Conservation (phyloP, 2,329 filamentous ascomycete genomes). For the Bipolaris sorokiniana region DNA sequence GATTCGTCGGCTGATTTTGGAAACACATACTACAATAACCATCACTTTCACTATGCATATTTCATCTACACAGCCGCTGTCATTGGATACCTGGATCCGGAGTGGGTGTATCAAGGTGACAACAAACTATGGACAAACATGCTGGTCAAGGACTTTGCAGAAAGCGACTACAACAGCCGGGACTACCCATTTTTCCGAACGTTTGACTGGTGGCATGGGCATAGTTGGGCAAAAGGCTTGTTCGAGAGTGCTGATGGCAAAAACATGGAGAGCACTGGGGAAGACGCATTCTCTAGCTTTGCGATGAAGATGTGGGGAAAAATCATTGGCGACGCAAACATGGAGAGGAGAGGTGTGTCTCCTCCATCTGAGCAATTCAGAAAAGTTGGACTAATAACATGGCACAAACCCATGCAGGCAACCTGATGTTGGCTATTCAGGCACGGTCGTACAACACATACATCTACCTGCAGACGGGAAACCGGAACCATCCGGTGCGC, state of each 20-base stretch:
- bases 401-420: constrained; percentile 56
- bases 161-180: constrained; percentile 70
- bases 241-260: constrained; percentile 76
- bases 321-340: constrained; percentile 73
- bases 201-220: constrained; percentile 95
- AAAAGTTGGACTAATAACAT: neutral
- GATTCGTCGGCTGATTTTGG: constrained; percentile 82
- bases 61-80: constrained; percentile 86
- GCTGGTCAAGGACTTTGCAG: constrained; percentile 82
- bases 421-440: constrained; percentile 82
- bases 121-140: constrained; percentile 84
- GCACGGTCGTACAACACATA: constrained; percentile 76
- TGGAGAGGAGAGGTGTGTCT: constrained; percentile 69
- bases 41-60: constrained; percentile 76
- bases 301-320: constrained; percentile 94
- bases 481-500: constrained; percentile 72
- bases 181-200: constrained; percentile 78
- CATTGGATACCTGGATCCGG: constrained; percentile 77
- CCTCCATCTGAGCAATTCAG: neutral
- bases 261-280: constrained; percentile 85
- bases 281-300: constrained; percentile 87
- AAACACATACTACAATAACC: constrained; percentile 76
- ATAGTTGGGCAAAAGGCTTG: constrained; percentile 88
- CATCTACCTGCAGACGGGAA: constrained; percentile 77
- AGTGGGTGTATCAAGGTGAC: constrained; percentile 66